A percentile compares a stretch with the other conserved stretches of the same genome.
phyloP scores from a whole-genome alignment of 2,329 filamentous ascomycete genomes.

The Botryotinia convoluta region DNA sequence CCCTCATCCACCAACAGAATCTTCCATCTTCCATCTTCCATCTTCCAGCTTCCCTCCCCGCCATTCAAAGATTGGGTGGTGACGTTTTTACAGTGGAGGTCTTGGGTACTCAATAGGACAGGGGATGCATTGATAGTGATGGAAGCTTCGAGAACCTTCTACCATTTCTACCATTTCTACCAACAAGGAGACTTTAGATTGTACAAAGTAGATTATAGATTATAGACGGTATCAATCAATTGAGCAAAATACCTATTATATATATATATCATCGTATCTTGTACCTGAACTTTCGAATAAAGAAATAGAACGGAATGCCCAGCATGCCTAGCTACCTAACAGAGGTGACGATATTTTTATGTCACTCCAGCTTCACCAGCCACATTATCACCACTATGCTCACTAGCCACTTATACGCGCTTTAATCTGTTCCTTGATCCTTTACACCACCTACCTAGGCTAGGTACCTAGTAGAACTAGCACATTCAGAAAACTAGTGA shows the following conservation, averaged over 20 bases:
- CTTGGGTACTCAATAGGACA: not conserved
- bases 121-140: not conserved
- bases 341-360: not conserved
- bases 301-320: too few species aligned
- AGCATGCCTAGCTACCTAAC: not conserved
- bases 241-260: not conserved
- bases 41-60: not conserved
- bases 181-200: too few species aligned
- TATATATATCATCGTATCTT: not conserved
- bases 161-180: accelerated
- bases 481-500: not conserved
- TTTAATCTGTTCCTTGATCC: not conserved
- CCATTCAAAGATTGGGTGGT: not conserved
- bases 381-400: not conserved
- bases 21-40: too few species aligned
- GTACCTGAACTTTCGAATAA: not conserved
- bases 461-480: too few species aligned
- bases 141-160: conserved; percentile 12
- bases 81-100: conserved; percentile 10
- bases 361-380: not conserved
- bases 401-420: not conserved
- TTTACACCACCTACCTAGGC: not conserved
- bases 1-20: not conserved
- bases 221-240: too few species aligned
- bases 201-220: too few species aligned